Evolutionary conservation across 1,139 yeast species (phyloP).

Genomic region (Yamadazyma dendronema): DNA sequence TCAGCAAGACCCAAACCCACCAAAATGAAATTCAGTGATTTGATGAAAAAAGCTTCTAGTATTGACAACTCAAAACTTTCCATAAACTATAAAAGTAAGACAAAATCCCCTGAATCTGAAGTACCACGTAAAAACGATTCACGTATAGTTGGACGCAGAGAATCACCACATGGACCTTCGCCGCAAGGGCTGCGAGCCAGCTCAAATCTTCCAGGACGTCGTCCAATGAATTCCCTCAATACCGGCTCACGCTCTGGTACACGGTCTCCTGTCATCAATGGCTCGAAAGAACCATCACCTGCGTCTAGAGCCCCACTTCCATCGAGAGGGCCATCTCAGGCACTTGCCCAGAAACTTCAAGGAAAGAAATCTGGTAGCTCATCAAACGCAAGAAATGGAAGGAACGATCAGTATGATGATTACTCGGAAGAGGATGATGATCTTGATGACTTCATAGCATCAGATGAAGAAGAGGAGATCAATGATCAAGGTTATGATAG

Average conservation of each 20-base stretch:
- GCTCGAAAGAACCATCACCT: not conserved
- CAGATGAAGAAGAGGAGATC: conserved; percentile 53
- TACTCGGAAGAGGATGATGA: conserved; percentile 30
- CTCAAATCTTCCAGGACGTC: too few species aligned
- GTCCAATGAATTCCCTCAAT: too few species aligned
- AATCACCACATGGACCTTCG: too few species aligned
- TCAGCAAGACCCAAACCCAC: conserved; percentile 22
- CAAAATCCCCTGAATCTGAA: conserved; percentile 20
- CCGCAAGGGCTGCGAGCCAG: too few species aligned
- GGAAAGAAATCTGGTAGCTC: conserved; percentile 10
- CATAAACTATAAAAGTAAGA: conserved; percentile 32
- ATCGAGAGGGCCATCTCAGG: conserved; percentile 18
- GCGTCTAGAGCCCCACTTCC: conserved; percentile 23
- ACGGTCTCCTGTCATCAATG: too few species aligned
- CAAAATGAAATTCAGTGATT: conserved; percentile 61
- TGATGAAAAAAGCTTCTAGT: conserved; percentile 69
- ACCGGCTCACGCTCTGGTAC: too few species aligned
- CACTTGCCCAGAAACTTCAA: conserved; percentile 28
- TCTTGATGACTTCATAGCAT: conserved; percentile 53
- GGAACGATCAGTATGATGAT: conserved; percentile 9
- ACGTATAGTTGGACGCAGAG: too few species aligned
- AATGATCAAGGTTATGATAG: conserved; percentile 55
- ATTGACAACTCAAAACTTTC: conserved; percentile 46
- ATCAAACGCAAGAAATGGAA: not conserved
- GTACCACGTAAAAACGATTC: not conserved